phyloP scores from a whole-genome alignment of 2,329 filamentous ascomycete genomes.

The Sporothrix euskadiensis region DNA sequence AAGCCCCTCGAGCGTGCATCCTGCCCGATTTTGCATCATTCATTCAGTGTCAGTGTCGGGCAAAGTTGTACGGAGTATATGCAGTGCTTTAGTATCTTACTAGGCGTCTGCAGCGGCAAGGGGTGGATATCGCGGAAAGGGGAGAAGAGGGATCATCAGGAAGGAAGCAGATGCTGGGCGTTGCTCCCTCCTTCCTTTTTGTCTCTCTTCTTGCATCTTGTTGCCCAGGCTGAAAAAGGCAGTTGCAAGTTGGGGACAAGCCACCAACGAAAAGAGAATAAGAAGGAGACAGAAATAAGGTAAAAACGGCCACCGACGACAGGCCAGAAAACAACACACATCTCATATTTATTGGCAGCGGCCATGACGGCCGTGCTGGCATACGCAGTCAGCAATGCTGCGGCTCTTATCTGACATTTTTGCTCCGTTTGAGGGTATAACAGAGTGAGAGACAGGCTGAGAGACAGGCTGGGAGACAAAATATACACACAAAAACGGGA shows the following conservation, averaged over 20 bases:
- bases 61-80: too few relatives aligned
- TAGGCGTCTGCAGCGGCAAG: background rate
- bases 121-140: background rate
- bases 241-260: constrained; percentile 11
- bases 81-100: background rate
- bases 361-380: background rate
- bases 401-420: background rate
- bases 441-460: background rate
- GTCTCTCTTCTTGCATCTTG: background rate
- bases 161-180: constrained; percentile 7
- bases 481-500: background rate
- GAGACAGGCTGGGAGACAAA: background rate
- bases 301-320: background rate
- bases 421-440: background rate
- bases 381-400: constrained; percentile 3
- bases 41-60: too few relatives aligned
- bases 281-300: background rate
- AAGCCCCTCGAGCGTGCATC: constrained; percentile 24
- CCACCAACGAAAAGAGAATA: background rate
- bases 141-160: background rate
- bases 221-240: background rate
- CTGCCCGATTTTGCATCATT: constrained; percentile 1
- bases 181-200: constrained; percentile 11
- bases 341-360: background rate
- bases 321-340: background rate